Percentiles rank a stretch among this genome's conserved stretches.
These are phyloP conservation scores for Phytophthora lateralis DNA, from an alignment of 352 stramenopile genomes.

Conservation along the genomic window DNA sequence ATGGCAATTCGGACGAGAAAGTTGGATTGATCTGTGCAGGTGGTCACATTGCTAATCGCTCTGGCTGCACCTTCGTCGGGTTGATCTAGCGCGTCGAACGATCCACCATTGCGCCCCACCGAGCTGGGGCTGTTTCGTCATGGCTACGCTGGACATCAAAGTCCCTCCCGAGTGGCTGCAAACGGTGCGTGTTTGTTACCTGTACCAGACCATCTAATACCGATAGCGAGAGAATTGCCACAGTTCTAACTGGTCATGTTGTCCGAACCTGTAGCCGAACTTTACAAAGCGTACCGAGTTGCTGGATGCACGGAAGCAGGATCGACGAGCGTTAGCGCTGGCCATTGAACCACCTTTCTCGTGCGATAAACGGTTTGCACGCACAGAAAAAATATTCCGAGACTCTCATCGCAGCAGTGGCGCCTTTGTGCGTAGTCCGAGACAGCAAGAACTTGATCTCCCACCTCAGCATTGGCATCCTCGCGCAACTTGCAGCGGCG, in stretches of 20 bases:
- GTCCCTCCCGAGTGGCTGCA: slow-evolving; percentile 65
- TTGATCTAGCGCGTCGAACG: not conserved
- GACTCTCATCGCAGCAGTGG: slow-evolving; percentile 58
- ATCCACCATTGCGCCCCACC: not conserved
- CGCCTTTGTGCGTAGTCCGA: slow-evolving; percentile 43
- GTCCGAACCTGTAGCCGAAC: slow-evolving; percentile 33
- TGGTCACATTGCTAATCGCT: slow-evolving; percentile 14
- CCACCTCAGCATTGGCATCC: slow-evolving; percentile 40
- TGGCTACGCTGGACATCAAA: slow-evolving; percentile 41
- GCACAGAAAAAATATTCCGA: slow-evolving; percentile 51
- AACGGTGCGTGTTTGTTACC: slow-evolving; percentile 24
- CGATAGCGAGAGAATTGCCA: too few relatives aligned
- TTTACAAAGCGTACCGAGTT: slow-evolving; percentile 55
- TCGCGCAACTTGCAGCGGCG: slow-evolving; percentile 40
- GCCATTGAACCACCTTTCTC: slow-evolving; percentile 31
- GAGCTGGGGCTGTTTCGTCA: slow-evolving; percentile 9
- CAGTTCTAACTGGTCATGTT: not conserved
- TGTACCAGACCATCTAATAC: not conserved
- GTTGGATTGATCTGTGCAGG: not conserved
- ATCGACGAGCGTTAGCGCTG: slow-evolving; percentile 47
- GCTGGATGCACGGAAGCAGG: slow-evolving; percentile 45
- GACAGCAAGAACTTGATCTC: slow-evolving; percentile 28
- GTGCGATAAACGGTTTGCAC: slow-evolving; percentile 46
- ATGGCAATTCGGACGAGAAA: slow-evolving; percentile 2
- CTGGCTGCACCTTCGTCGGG: not conserved